These are phyloP conservation scores for Prunus kanzakura DNA, from an alignment of 306 rosid species.

Conservation along the genomic window DNA sequence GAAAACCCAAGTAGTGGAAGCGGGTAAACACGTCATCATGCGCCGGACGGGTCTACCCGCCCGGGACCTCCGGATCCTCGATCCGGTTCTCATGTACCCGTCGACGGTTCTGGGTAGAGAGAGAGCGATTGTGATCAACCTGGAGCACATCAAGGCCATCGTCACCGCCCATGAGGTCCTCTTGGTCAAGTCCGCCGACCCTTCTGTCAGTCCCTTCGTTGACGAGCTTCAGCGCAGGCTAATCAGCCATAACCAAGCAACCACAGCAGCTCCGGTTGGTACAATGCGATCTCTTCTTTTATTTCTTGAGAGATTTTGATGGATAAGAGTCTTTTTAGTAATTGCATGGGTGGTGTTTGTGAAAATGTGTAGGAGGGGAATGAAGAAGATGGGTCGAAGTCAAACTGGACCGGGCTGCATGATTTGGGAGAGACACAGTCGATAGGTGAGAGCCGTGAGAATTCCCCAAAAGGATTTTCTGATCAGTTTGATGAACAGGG, in stretches of 20 bases:
- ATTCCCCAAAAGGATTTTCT: no score
- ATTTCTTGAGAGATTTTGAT: no score
- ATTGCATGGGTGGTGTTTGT: no score
- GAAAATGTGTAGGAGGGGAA: no score
- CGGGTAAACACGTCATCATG: slow-evolving; percentile 89
- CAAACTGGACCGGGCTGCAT: no score
- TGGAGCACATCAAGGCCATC: slow-evolving; percentile 94
- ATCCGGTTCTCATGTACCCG: slow-evolving; percentile 70
- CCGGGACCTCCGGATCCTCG: slow-evolving; percentile 82
- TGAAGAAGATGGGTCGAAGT: no score
- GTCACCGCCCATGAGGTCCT: slow-evolving; percentile 87
- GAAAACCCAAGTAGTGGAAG: slow-evolving; percentile 65
- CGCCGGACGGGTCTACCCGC: slow-evolving; percentile 90
- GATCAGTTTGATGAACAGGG: slow-evolving; percentile 17
- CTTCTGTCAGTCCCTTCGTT: slow-evolving; percentile 79
- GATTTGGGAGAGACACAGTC: no score
- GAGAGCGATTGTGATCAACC: slow-evolving; percentile 77
- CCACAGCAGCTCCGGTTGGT: neutral
- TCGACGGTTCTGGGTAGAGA: slow-evolving; percentile 75
- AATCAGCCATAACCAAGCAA: slow-evolving; percentile 57
- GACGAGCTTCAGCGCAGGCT: slow-evolving; percentile 70
- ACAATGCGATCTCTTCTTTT: no score
- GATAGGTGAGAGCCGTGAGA: no score
- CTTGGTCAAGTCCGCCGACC: slow-evolving; percentile 76
- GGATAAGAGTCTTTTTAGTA: no score